Evolutionary conservation across 306 rosid genomes (phyloP), one percentile per base, ranked within the genome.

Genomic region (Quercus alba): DNA sequence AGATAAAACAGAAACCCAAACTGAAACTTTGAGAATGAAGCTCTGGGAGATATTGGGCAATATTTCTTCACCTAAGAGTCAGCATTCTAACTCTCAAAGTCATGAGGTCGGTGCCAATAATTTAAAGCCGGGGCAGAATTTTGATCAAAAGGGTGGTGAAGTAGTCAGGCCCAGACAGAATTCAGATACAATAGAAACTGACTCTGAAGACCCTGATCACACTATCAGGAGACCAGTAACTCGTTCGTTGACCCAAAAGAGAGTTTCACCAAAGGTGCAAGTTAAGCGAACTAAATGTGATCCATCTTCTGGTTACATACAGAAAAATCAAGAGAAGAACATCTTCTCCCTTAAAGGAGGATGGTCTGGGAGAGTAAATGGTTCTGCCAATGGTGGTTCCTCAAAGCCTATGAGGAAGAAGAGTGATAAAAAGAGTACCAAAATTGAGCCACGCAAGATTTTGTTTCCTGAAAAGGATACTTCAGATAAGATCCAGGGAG

Each of bases 111-210:
- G 71, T 62, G 84, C 55, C 76, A 87, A 80, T 68, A 57, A 74
- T 58, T 77, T 81, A 68, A 81, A 76, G 30, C 82, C 80, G 10
- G 84, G 85, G 86, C 88, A 81, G 64, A 74, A 38, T 67, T 52
- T 85, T 84, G 84, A 76, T 72, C 86, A 78, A 75, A 78, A 80
- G 78, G 90, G 75, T 78, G 82, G 73, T 56, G 70, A 63, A 62
- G 83, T 77, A 67, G 85, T 80, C 76, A 84, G 81, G 80, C 52
- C 75, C 51, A 87, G 78, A 75, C 94, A 91, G 68, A 89, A 84
- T 80, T 95, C 99, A 1, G 98, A 95, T 82, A 82, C 94, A 19
- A 93, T 93, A 80, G 99, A 93, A 89, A 88, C 94, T 54, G 98
- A 91, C 83, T 93, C 98, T 67, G 96, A 95, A 88, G 83, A 84